phyloP scores from a whole-genome alignment of 2,329 filamentous ascomycete genomes.

The Diaporthe aspalathi region DNA sequence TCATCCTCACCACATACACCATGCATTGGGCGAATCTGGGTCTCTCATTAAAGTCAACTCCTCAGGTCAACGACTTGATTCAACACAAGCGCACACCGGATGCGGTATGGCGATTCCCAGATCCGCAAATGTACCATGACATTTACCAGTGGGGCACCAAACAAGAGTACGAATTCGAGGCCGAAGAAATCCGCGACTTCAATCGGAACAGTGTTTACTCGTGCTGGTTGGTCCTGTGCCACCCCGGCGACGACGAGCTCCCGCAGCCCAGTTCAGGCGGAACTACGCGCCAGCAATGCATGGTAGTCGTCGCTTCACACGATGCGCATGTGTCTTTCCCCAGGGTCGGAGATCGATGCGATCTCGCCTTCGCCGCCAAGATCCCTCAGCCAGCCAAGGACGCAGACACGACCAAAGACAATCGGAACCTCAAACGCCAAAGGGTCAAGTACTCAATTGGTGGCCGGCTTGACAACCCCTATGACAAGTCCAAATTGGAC shows the following conservation, averaged over 20 bases:
- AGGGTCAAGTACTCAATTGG: not conserved
- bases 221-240: not conserved
- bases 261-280: no score
- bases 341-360: not conserved
- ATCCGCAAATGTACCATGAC: not conserved
- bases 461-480: not conserved
- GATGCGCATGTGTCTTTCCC: not conserved
- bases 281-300: not conserved
- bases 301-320: not conserved
- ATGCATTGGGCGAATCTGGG: not conserved
- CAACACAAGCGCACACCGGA: not conserved
- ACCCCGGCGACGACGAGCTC: no score
- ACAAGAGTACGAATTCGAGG: not conserved
- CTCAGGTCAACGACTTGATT: not conserved
- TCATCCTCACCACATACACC: no score
- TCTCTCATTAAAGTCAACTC: not conserved
- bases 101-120: not conserved
- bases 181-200: not conserved
- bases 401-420: not conserved
- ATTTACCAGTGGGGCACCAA: not conserved
- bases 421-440: not conserved
- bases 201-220: not conserved
- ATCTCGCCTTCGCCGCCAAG: not conserved
- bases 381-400: not conserved
- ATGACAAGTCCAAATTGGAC: not conserved